Conservation (phyloP, 352 stramenopile species). For the Phytophthora sp. region DNA sequence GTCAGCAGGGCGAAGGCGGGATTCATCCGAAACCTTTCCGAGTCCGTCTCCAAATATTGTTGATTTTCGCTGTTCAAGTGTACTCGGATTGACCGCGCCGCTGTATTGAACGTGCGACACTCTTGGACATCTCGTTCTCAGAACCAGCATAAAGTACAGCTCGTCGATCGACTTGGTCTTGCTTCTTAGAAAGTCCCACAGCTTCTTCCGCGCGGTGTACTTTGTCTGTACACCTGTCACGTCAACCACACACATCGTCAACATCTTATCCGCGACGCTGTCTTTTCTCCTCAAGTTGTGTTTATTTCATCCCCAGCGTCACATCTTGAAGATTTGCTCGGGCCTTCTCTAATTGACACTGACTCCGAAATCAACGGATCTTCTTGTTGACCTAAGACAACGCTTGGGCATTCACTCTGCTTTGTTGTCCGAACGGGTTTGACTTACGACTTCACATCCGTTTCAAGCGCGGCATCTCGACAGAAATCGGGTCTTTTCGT, state of each 20-base stretch:
- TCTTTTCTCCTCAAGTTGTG: background rate
- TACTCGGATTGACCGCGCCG: conserved; percentile 6
- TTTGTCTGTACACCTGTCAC: background rate
- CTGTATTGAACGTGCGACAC: conserved; percentile 1
- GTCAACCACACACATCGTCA: background rate
- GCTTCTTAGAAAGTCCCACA: conserved; percentile 15
- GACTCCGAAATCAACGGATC: background rate
- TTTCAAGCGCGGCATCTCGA: no score
- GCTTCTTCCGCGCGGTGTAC: conserved; percentile 13
- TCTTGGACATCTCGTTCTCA: conserved; percentile 17
- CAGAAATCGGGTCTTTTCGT: no score
- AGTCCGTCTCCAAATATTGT: conserved; percentile 19
- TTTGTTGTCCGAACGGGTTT: background rate
- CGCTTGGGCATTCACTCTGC: background rate
- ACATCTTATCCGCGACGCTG: conserved; percentile 15
- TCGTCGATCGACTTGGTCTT: conserved; percentile 11
- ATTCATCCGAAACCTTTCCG: conserved; percentile 1
- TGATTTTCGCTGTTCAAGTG: conserved; percentile 12
- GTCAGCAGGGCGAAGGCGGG: background rate
- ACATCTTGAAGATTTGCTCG: background rate
- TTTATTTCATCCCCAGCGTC: background rate
- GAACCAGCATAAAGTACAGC: conserved; percentile 23
- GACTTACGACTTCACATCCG: conserved; percentile 5
- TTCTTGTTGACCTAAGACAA: conserved; percentile 3
- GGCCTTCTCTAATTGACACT: background rate